phyloP scores from a whole-genome alignment of 106 monocot genomes.

The Dendrobium officinale region DNA sequence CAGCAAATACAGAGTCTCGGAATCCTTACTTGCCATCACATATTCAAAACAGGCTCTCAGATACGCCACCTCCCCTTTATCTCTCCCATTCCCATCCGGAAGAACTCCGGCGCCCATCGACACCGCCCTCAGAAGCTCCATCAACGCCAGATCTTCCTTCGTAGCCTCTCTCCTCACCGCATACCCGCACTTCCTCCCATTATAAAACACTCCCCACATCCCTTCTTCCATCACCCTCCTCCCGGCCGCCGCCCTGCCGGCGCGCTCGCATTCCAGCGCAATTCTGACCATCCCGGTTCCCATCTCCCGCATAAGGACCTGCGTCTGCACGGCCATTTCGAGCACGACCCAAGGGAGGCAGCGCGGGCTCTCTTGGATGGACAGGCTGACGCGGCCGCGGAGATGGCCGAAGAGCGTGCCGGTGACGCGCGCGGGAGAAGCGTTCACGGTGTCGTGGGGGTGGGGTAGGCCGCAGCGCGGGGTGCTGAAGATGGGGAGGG shows the following conservation, averaged over 20 bases:
- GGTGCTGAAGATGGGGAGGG: conserved; percentile 20
- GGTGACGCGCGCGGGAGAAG: conserved; percentile 8
- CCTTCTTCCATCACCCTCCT: conserved; percentile 43
- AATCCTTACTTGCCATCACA: conserved; percentile 46
- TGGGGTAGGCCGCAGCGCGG: conserved; percentile 8
- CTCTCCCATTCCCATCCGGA: conserved; percentile 32
- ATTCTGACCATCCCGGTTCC: conserved; percentile 60
- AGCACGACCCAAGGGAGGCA: conserved; percentile 50
- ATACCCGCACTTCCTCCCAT: conserved; percentile 62
- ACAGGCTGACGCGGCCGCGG: conserved; percentile 33
- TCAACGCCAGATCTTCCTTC: conserved; percentile 35
- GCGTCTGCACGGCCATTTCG: conserved; percentile 62
- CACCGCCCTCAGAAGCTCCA: conserved; percentile 48
- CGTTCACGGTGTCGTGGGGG: background rate
- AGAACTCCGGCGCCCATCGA: conserved; percentile 73
- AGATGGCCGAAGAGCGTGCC: conserved; percentile 57
- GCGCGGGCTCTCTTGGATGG: conserved; percentile 32
- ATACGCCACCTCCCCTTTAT: conserved; percentile 46
- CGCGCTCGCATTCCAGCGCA: conserved; percentile 57
- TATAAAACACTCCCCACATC: conserved; percentile 68
- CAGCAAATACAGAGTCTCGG: conserved; percentile 62
- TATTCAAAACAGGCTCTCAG: conserved; percentile 51
- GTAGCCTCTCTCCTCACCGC: conserved; percentile 37
- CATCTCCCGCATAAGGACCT: conserved; percentile 52
- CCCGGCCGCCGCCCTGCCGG: background rate